A percentile compares a stretch with the other conserved stretches of the same genome.
Evolutionary conservation across 176 grass and related monocot genomes (phyloP).

Genomic region (Musa itinerans): DNA sequence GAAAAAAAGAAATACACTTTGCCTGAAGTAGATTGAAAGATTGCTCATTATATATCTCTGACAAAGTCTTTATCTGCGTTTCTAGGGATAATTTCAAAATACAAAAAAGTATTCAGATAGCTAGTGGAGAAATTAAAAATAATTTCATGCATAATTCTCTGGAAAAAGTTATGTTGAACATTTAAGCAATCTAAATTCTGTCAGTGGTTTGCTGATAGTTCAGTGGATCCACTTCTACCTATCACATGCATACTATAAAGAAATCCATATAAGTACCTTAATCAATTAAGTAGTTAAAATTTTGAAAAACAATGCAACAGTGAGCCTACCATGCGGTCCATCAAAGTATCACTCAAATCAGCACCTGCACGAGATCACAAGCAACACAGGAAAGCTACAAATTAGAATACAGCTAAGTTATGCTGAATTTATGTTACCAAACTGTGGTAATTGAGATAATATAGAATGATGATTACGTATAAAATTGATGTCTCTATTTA

Average conservation of each 20-base stretch:
- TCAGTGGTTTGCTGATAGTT: neutral
- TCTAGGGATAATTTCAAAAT: neutral
- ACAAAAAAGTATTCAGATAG: neutral
- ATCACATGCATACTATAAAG: neutral
- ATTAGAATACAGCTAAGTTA: neutral
- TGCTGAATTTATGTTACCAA: neutral
- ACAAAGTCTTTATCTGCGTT: neutral
- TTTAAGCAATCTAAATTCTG: neutral
- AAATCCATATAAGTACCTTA: neutral
- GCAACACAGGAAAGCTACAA: slow-evolving; percentile 3
- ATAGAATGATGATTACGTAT: neutral
- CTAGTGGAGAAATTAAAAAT: neutral
- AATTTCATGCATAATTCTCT: neutral
- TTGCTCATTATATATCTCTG: neutral
- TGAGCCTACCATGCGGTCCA: slow-evolving; percentile 89
- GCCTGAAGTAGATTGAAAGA: neutral
- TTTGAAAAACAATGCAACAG: neutral
- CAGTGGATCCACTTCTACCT: neutral
- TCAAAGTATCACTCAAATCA: slow-evolving; percentile 88
- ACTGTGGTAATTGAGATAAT: neutral
- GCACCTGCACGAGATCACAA: slow-evolving; percentile 53
- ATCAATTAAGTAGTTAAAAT: neutral
- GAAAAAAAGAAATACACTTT: neutral
- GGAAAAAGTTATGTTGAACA: neutral
- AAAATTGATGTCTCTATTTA: neutral